phyloP scores from a whole-genome alignment of 495 filamentous ascomycete genomes.

The Aspergillus haitiensis region DNA sequence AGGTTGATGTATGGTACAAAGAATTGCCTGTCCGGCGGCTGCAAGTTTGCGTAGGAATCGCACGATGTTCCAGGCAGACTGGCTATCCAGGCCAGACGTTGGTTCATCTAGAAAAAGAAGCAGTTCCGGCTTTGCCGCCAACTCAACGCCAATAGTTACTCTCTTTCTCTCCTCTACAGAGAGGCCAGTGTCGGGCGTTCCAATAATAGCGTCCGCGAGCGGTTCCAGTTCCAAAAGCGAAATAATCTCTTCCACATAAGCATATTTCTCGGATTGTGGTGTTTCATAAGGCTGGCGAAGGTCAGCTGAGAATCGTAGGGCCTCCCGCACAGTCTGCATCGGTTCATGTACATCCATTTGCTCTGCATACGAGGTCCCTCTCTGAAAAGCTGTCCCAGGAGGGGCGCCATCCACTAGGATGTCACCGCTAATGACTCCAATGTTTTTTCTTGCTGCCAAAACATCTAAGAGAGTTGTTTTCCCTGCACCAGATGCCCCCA shows the following conservation, averaged over 20 bases:
- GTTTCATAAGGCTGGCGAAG: slow-evolving; percentile 56
- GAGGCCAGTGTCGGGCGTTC: slow-evolving; percentile 54
- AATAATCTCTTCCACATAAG: slow-evolving; percentile 61
- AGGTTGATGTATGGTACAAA: slow-evolving; percentile 79
- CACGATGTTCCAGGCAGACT: slow-evolving; percentile 64
- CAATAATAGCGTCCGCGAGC: slow-evolving; percentile 56
- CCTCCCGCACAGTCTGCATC: slow-evolving; percentile 61
- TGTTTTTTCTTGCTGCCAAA: slow-evolving; percentile 71
- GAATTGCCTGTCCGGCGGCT: slow-evolving; percentile 66
- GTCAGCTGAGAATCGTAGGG: slow-evolving; percentile 58
- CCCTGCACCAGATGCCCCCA: slow-evolving; percentile 85
- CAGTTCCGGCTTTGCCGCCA: slow-evolving; percentile 65
- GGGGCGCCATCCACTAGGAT: slow-evolving; percentile 76
- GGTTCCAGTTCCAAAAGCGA: slow-evolving; percentile 59
- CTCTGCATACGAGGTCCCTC: slow-evolving; percentile 61
- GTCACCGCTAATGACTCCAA: slow-evolving; percentile 73
- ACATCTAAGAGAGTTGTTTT: slow-evolving; percentile 85
- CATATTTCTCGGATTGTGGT: slow-evolving; percentile 57
- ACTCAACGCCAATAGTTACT: slow-evolving; percentile 68
- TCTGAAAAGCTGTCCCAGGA: slow-evolving; percentile 82
- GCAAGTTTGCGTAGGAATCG: slow-evolving; percentile 66
- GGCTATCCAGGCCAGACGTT: slow-evolving; percentile 67
- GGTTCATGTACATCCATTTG: slow-evolving; percentile 64
- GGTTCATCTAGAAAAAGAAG: slow-evolving; percentile 79
- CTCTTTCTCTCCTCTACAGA: slow-evolving; percentile 64